phyloP scores from a whole-genome alignment of 441 rosid species.

The Cnidoscolus chayamansa region DNA sequence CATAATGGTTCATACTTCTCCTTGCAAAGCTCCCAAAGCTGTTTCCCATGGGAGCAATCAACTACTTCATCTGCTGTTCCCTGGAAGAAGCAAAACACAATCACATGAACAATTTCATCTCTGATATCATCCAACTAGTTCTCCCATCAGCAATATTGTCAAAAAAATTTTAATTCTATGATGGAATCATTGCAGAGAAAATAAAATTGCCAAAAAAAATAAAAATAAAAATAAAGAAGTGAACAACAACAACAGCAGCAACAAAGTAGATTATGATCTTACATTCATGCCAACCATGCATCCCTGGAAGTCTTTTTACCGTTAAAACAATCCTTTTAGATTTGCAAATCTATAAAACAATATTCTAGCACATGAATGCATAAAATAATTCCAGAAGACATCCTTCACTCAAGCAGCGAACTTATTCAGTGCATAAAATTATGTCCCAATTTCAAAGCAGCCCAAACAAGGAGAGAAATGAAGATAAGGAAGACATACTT shows the following conservation, averaged over 20 bases:
- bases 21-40: slow-evolving; percentile 82
- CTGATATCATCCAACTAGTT: not conserved
- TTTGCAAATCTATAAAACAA: not conserved
- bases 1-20: slow-evolving; percentile 84
- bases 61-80: slow-evolving; percentile 93
- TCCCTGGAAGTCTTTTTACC: not conserved
- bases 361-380: slow-evolving; percentile 1
- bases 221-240: too few species aligned
- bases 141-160: not conserved
- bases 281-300: not conserved
- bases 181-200: not conserved
- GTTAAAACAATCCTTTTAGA: not conserved
- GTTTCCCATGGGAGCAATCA: slow-evolving; percentile 81
- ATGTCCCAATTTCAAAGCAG: not conserved
- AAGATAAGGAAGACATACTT: slow-evolving; percentile 33
- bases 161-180: not conserved
- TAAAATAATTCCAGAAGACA: not conserved
- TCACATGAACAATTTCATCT: not conserved
- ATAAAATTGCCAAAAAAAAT: not conserved
- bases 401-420: not conserved
- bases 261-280: not conserved
- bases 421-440: not conserved
- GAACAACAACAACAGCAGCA: not conserved
- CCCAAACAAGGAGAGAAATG: not conserved
- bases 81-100: slow-evolving; percentile 18